Evolutionary conservation across 371 early-diverging fungal genomes (phyloP), one percentile per base, ranked within the genome.

Genomic region (Rhizopus arrhizus): DNA sequence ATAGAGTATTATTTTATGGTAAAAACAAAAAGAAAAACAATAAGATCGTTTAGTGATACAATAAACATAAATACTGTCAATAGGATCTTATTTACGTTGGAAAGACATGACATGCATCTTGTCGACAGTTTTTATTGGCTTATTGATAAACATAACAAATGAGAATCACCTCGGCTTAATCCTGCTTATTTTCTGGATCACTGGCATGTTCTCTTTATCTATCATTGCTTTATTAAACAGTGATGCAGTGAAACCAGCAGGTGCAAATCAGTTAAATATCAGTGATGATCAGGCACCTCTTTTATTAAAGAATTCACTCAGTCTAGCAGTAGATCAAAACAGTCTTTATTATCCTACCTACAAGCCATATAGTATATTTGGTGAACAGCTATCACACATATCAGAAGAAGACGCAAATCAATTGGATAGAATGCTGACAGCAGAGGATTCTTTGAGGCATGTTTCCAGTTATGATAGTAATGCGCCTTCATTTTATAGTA

Each of bases 351-450:
- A 61, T 35, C 61, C 56, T n/a, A 48, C 58, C 2, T 78, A 78
- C 40, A 65, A 72, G 12, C 78, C 78, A 9, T 78, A 78, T 53
- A 78, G 78, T 54, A 59, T 78, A n/a, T 78, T 78, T 65, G 78
- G 69, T 2, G 78, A 78, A 38, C 71, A 72, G 38, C 51, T 78
- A 5, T 78, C 78, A 0, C 75, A 78, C 34, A 78, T 78, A 16
- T 78, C 78, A 45, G 68, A 67, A 31, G 78, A 77, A 64, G 77
- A 74, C 36, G 63, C 66, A 0, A 72, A 70, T 52, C 65, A 69
- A 64, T 50, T 78, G 16, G 70, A 69, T 45, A 58, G 69, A 9
- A 61, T 77, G 61, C 52, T 62, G 42, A 62, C 67, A 10, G 48
- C 52, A 12, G 66, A 62, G 3, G 59, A 62, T 29, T 67, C 68